Conservation (phyloP, 495 filamentous ascomycete species). For the Xylaria sp. region DNA sequence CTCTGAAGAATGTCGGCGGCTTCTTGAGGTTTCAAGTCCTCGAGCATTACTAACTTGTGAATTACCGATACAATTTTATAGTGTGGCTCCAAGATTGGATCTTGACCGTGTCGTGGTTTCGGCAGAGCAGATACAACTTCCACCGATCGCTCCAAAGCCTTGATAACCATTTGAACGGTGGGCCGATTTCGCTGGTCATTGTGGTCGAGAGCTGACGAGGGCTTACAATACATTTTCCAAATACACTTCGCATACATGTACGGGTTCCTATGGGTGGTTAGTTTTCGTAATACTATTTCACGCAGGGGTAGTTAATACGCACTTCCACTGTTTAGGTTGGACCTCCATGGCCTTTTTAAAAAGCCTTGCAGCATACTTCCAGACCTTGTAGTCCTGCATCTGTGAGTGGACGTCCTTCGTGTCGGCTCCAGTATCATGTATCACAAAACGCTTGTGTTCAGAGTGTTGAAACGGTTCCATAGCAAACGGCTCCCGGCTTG, state of each 20-base stretch:
- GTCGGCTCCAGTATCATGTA: constrained; percentile 66
- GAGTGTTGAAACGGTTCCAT: constrained; percentile 81
- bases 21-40: constrained; percentile 51
- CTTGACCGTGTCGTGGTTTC: constrained; percentile 76
- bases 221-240: constrained; percentile 87
- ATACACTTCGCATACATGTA: constrained; percentile 94
- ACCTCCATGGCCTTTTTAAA: constrained; percentile 76
- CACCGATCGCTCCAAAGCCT: constrained; percentile 74
- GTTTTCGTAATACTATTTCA: neutral
- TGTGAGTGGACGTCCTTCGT: constrained; percentile 75
- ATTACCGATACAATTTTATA: constrained; percentile 91
- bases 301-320: constrained; percentile 41
- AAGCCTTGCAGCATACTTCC: constrained; percentile 85
- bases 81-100: constrained; percentile 92
- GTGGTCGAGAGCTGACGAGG: constrained; percentile 58
- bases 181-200: constrained; percentile 51
- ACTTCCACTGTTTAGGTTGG: constrained; percentile 86
- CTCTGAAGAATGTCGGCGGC: constrained; percentile 53
- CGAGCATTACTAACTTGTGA: constrained; percentile 75
- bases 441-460: constrained; percentile 80
- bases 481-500: constrained; percentile 88
- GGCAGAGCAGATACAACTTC: constrained; percentile 67
- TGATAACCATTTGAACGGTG: constrained; percentile 61
- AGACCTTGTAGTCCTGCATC: constrained; percentile 76
- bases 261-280: constrained; percentile 62